Base-by-base conservation (phyloP, 495 filamentous ascomycete genomes). In the Penicillium subrubescens region DNA sequence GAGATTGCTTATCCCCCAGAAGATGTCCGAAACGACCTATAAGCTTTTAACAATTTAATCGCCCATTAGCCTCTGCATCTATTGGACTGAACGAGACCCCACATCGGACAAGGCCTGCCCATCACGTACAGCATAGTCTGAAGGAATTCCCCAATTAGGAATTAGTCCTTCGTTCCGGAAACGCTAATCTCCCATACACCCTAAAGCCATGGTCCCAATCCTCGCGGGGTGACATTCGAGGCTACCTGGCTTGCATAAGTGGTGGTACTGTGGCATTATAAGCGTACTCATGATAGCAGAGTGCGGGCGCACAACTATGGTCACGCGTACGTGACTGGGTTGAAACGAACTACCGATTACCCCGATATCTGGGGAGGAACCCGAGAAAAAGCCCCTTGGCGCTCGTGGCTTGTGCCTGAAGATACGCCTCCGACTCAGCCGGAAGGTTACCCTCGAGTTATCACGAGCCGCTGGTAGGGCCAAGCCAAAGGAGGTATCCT, bases 211-310 rank as follows among this genome's bases (percentile, higher is more conserved):
- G 27, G 48, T 52, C 48, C 12, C 8, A 8, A 17, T 17, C 12
- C 7, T n/a, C 27, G 48, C 27, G 48, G 48, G 48, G 48, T 52
- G 48, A 52, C 48, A 52, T 52, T 29, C 27, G 14, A 31, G 48
- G 48, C 48, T 31, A n/a, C 23, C 48, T 52, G 25, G 48, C 48
- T 52, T 52, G 48, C 48, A 52, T 52, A 52, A 52, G 48, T 31
- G 48, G 12, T 52, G 48, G 11, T n/a, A 52, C 48, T 52, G 48
- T 52, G 48, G 48, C 48, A 52, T 52, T 52, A 29, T 2, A 25
- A 52, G 23, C 27, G 25, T 14, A 8, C 48, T 52, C 25, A 31
- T 8, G 25, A 31, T 52, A n/a, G 48, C 12, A n/a, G 31, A 52
- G 25, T 17, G 25, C 48, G 21, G 27, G 48, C 48, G 48, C 25